These are phyloP conservation scores for Vararia minispora DNA, from an alignment of 768 basidiomycete genomes.

Conservation along the genomic window DNA sequence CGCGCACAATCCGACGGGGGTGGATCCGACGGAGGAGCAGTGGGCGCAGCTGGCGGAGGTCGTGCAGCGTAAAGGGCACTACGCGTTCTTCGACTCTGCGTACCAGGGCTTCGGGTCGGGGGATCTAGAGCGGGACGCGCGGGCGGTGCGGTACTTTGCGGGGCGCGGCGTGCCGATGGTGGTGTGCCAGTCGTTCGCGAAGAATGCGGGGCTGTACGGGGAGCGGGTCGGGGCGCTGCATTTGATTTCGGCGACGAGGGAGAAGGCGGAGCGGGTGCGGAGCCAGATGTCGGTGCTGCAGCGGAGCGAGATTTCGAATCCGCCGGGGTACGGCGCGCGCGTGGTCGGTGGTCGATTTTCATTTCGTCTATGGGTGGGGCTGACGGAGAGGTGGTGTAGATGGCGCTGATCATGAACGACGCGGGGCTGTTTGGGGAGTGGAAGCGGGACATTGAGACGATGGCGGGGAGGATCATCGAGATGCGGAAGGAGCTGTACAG, in stretches of 20 bases:
- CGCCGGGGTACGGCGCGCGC: constrained; percentile 84
- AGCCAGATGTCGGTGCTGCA: constrained; percentile 88
- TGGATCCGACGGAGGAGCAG: constrained; percentile 83
- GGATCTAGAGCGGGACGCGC: constrained; percentile 82
- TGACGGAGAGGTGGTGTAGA: constrained; percentile 27
- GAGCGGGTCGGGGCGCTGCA: constrained; percentile 95
- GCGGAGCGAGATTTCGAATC: constrained; percentile 92
- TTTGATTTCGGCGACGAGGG: constrained; percentile 52
- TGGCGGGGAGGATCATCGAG: constrained; percentile 86
- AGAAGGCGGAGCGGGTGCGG: constrained; percentile 61
- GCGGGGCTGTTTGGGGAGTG: constrained; percentile 70
- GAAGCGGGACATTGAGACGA: constrained; percentile 82
- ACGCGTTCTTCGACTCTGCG: constrained; percentile 89
- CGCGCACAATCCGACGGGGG: constrained; percentile 95
- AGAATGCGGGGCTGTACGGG: constrained; percentile 92
- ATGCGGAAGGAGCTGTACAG: constrained; percentile 79
- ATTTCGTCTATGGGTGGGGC: background rate
- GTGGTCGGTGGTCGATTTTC: constrained; percentile 38
- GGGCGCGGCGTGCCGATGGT: constrained; percentile 62
- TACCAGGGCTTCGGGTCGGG: constrained; percentile 98
- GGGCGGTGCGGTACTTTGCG: constrained; percentile 84
- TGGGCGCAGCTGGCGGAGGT: constrained; percentile 72
- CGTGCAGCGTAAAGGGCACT: constrained; percentile 66
- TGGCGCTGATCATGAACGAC: constrained; percentile 74
- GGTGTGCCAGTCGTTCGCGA: constrained; percentile 95